Evolutionary conservation across 305 asterid species (phyloP), one percentile per base, ranked within the genome.

Genomic region (Solanum chacoense): DNA sequence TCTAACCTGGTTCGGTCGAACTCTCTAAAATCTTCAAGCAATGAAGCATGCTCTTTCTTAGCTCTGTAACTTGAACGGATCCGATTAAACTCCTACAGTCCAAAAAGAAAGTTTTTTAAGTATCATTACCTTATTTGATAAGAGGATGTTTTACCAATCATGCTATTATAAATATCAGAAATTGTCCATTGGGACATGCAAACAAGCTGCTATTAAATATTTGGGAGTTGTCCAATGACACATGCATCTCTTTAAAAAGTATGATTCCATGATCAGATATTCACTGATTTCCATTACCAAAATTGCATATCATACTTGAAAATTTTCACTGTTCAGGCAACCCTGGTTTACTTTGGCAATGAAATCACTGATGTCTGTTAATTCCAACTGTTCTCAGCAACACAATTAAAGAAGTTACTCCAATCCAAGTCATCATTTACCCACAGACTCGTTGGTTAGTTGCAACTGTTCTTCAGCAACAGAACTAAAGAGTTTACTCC

Each of bases 1-100:
- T 97, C 98, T 91, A 97, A 93, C 91, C 98, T 93, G 89, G 97
- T 91, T 55, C 98, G 95, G 89, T 97, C 99, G 63, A 97, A 97
- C 95, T 97, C 99, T 94, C 98, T 94, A 91, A 97, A 97, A 91
- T 96, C 98, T 87, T 96, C 99, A 74, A 97, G 99, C 91, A 97
- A 92, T 67, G 98, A 96, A 31, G 98, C 98, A 76, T 97, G 99
- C 94, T 97, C 98, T 93, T 94, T 96, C 94, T 95, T 97, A 88
- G 98, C 98, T 91, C 97, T 94, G 91, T 93, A 91, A 89, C 98
- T 97, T 86, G 98, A 95, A 91, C 95, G 96, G 87, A 97, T 96
- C 88, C 98, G 94, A 87, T 94, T 94, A 91, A 94, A 97, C 91
- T 97, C 99, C 99, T 97, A 88, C 38, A 91, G 59, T 83, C 84